These are phyloP conservation scores for Pichia cactophila DNA, from an alignment of 1,139 yeast genomes.

Conservation along the genomic window DNA sequence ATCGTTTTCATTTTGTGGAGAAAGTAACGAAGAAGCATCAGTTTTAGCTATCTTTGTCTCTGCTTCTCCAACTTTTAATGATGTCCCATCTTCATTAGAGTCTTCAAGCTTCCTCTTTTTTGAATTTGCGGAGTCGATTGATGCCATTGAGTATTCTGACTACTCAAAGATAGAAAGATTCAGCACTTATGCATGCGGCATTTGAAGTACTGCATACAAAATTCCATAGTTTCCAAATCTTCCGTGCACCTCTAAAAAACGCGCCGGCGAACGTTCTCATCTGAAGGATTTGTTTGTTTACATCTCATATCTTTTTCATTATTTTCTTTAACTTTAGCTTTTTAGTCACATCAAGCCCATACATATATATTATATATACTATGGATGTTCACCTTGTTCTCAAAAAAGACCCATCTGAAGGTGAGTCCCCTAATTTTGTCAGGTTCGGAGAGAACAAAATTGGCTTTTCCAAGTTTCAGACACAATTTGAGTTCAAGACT, in stretches of 20 bases:
- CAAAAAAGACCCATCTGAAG: conserved; percentile 11
- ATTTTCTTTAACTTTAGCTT: not conserved
- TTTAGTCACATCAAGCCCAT: not conserved
- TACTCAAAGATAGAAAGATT: too few species aligned
- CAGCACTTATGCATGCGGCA: too few species aligned
- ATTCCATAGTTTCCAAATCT: not conserved
- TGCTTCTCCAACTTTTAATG: not conserved
- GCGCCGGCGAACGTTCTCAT: not conserved
- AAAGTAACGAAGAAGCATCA: not conserved
- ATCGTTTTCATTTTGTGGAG: not conserved
- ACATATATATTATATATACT: not conserved
- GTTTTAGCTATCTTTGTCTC: conserved; percentile 1
- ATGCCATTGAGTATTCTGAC: not conserved
- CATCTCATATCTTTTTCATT: not conserved
- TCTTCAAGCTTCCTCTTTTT: conserved; percentile 1
- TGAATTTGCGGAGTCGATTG: not conserved
- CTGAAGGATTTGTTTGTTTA: conserved; percentile 1
- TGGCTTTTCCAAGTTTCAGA: conserved; percentile 19
- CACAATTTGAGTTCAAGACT: conserved; percentile 22
- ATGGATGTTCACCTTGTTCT: conserved; percentile 25
- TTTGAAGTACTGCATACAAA: too few species aligned
- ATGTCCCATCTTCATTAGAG: not conserved
- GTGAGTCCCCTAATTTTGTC: conserved; percentile 4
- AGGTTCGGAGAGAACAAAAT: conserved; percentile 16
- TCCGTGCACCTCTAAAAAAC: not conserved